Evolutionary conservation across 805 yeast species (phyloP).

Genomic region (Cyberlindnera sargentensis): DNA sequence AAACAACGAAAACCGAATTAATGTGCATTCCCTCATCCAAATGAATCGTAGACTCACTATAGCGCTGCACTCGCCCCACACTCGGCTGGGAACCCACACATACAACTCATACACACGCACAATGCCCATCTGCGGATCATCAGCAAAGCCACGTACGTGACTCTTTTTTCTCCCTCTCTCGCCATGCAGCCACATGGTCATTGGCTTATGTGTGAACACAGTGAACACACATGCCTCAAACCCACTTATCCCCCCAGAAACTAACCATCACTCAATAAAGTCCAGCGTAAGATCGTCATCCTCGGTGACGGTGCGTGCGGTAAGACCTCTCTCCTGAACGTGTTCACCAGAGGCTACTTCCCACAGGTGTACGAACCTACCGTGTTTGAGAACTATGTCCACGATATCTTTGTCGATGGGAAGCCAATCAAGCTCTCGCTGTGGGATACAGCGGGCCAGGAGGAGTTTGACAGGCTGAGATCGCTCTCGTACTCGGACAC

Average conservation of each 20-base stretch:
- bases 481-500: conserved; percentile 92
- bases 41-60: too few species aligned
- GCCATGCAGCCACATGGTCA: background rate
- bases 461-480: conserved; percentile 91
- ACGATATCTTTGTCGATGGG: conserved; percentile 92
- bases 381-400: conserved; percentile 94
- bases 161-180: background rate
- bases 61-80: too few species aligned
- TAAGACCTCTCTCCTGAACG: conserved; percentile 88
- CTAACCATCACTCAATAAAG: conserved; percentile 23
- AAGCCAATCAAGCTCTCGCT: conserved; percentile 85
- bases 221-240: too few species aligned
- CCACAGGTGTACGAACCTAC: conserved; percentile 99
- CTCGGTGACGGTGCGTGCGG: conserved; percentile 99
- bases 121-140: conserved; percentile 40
- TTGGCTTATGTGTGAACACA: too few species aligned
- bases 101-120: too few species aligned
- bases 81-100: too few species aligned
- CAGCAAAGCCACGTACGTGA: conserved; percentile 31
- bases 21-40: too few species aligned
- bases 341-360: conserved; percentile 94
- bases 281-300: conserved; percentile 88
- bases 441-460: conserved; percentile 99
- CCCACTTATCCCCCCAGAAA: background rate
- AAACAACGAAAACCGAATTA: too few species aligned